Base-by-base conservation (phyloP, 2,329 filamentous ascomycete genomes). In the Fusarium sp. region DNA sequence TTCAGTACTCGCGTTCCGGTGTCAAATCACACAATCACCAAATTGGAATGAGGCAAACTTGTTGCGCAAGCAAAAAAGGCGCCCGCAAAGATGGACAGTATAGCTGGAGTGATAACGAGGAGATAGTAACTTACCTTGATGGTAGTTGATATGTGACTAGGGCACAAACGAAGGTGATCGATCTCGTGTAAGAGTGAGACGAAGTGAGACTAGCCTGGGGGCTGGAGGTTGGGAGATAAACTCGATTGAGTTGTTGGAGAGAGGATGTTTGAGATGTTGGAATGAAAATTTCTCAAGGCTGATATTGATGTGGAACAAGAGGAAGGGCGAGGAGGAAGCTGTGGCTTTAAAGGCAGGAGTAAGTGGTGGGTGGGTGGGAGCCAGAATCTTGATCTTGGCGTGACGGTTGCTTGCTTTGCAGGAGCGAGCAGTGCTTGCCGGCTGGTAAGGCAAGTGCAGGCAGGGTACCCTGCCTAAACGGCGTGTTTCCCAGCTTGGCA, bases 291-390 rank as follows among this genome's bases (percentile, higher is more conserved):
- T 52, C 46, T 68, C 60, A 44, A 70, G 64, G 64, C 37, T 60
- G 64, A 69, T 72, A 67, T 52, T 69, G 65, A 58, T 44, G 60
- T 69, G 67, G 65, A 77, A 77, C 69, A 71, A 60, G 54, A 72
- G 49, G 74, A 70, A 69, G 71, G 60, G 71, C 37, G 67, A 75
- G 69, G 69, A 73, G 69, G 57, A 70, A 70, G 72, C 66, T 59
- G 64, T 69, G 47, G 72, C 68, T 78, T 78, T 78, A 78, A 60
- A 74, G 69, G 65, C 61, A 64, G 72, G 76, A 69, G 67, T 64
- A 67, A 69, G 62, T 64, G 47, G 60, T 43, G 28, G 25, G 40
- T 40, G 52, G 60, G 64, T 60, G 54, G 59, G 59, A 72, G 66
- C 61, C 60, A 69, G 60, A 72, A 67, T 70, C 60, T 70, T 76